A percentile compares a stretch with the other conserved stretches of the same genome.
phyloP scores from a whole-genome alignment of 805 yeast species.

The Candida glaebosa region DNA sequence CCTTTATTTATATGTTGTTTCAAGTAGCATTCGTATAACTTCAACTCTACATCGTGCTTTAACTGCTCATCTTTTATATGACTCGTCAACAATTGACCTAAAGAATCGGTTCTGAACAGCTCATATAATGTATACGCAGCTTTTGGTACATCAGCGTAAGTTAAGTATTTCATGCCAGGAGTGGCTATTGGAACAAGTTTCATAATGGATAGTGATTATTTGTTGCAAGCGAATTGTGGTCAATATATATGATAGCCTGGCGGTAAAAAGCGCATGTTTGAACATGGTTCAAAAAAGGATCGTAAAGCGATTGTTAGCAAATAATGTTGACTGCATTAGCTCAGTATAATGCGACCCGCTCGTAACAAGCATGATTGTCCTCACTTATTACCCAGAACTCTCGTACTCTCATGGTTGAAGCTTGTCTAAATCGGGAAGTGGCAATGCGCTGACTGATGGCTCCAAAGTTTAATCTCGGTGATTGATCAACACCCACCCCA shows the following conservation, averaged over 20 bases:
- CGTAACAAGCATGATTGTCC: too few species aligned
- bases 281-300: too few species aligned
- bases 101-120: conserved; percentile 32
- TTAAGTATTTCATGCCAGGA: conserved; percentile 14
- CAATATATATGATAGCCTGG: background rate
- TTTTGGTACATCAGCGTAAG: conserved; percentile 22
- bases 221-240: too few species aligned
- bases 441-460: too few species aligned
- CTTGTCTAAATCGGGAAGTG: too few species aligned
- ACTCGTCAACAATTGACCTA: conserved; percentile 27
- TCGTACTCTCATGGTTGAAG: too few species aligned
- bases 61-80: conserved; percentile 20
- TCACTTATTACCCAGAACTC: too few species aligned
- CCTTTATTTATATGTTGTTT: conserved; percentile 50
- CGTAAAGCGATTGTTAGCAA: too few species aligned
- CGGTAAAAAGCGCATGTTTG: background rate
- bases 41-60: conserved; percentile 27
- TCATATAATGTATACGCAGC: conserved; percentile 37
- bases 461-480: too few species aligned
- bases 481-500: too few species aligned
- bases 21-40: conserved; percentile 49
- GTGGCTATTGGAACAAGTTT: background rate
- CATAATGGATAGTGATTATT: background rate
- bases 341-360: too few species aligned
- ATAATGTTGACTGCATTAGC: too few species aligned